phyloP scores from a whole-genome alignment of 83 land plant species.

The Thuja plicata region DNA sequence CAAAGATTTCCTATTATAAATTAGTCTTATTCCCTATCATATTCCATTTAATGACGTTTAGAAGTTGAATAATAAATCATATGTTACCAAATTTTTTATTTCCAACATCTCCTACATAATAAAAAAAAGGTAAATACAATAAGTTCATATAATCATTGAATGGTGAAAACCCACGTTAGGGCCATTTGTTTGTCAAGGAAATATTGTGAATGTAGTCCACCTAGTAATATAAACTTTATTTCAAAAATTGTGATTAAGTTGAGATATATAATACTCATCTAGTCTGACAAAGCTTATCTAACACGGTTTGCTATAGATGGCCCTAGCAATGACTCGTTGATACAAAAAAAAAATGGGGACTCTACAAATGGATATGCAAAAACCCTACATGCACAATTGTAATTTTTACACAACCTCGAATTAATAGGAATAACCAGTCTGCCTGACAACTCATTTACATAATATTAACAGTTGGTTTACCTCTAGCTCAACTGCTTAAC shows the following conservation, averaged over 20 bases:
- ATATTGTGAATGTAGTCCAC: not conserved
- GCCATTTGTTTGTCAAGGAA: too few species aligned
- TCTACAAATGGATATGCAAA: not conserved
- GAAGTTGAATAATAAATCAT: too few species aligned
- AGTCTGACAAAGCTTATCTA: not conserved
- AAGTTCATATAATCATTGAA: too few species aligned
- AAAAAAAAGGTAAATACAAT: too few species aligned
- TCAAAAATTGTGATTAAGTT: constrained; percentile 3
- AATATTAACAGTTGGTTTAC: not conserved
- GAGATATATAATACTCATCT: not conserved
- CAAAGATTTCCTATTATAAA: too few species aligned
- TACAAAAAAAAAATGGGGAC: not conserved
- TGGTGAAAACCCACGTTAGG: too few species aligned
- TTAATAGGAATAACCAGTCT: not conserved
- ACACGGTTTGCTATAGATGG: not conserved
- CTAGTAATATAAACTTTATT: not conserved
- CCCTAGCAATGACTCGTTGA: not conserved
- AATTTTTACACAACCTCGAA: not conserved
- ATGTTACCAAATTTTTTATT: too few species aligned
- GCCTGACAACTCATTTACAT: not conserved
- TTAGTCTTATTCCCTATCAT: too few species aligned
- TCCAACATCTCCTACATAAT: too few species aligned
- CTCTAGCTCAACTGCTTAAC: not conserved
- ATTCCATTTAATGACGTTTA: too few species aligned
- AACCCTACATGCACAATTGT: not conserved